Conservation (phyloP, 2,329 filamentous ascomycete genomes). For the Aureobasidium sp. region DNA sequence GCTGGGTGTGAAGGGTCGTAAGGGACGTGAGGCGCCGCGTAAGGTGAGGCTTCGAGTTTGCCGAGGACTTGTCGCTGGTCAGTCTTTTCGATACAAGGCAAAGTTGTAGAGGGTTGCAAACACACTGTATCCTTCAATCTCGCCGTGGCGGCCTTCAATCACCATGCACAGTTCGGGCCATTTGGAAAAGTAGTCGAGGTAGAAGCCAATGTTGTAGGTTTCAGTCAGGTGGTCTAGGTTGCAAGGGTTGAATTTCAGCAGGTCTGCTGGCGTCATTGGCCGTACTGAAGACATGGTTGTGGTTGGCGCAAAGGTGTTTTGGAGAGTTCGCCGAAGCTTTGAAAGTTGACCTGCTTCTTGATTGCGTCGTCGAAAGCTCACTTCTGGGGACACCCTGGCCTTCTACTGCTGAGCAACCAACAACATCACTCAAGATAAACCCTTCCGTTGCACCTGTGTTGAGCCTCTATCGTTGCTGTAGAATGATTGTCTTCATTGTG, state of each 20-base stretch:
- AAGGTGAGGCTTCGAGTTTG: constrained; percentile 77
- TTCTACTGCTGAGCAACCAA: not conserved
- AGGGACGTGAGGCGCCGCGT: constrained; percentile 62
- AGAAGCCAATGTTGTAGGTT: constrained; percentile 92
- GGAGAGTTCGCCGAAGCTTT: not conserved
- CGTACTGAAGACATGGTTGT: constrained; percentile 69
- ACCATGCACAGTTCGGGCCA: constrained; percentile 95
- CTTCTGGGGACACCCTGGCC: not conserved
- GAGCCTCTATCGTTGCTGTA: not conserved
- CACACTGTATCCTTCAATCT: constrained; percentile 89
- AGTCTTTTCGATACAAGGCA: no score
- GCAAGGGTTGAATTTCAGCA: constrained; percentile 84
- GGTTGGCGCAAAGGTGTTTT: not conserved
- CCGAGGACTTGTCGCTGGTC: no score
- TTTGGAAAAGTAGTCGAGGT: constrained; percentile 88
- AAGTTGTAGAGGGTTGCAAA: no score
- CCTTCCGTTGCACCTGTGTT: no score
- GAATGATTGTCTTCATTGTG: not conserved
- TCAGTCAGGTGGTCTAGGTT: constrained; percentile 97
- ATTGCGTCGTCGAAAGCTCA: not conserved
- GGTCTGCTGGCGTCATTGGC: constrained; percentile 73
- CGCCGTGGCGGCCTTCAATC: constrained; percentile 75
- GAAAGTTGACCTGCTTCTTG: not conserved
- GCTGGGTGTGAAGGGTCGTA: constrained; percentile 50
- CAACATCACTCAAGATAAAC: not conserved